phyloP scores from a whole-genome alignment of 768 basidiomycete species.

The Pulveroboletus frians region DNA sequence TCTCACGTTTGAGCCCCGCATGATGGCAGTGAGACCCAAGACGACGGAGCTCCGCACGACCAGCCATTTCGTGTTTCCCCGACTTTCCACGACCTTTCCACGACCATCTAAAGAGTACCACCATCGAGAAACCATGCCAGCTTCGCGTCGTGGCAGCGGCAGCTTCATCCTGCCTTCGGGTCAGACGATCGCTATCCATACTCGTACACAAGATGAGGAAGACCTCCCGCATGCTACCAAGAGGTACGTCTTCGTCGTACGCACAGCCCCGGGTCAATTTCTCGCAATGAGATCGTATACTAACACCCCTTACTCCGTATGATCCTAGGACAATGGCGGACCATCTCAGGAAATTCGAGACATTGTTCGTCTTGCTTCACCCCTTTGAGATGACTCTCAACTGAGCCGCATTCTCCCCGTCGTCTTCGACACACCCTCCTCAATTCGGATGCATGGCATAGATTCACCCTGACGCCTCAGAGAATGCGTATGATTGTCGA shows the following conservation, averaged over 20 bases:
- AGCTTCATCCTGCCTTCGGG: conserved; percentile 68
- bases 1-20: conserved; percentile 21
- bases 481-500: conserved; percentile 96
- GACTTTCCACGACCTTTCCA: conserved; percentile 16
- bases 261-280: neutral
- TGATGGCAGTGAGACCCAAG: neutral
- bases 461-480: conserved; percentile 84
- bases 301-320: conserved; percentile 3
- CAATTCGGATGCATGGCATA: conserved; percentile 22
- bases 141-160: conserved; percentile 74
- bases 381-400: neutral
- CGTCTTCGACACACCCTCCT: neutral
- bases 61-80: conserved; percentile 2
- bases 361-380: conserved; percentile 49
- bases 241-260: conserved; percentile 47
- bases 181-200: conserved; percentile 80
- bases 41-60: conserved; percentile 15
- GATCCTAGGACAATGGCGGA: conserved; percentile 80
- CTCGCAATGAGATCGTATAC: neutral
- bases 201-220: conserved; percentile 81
- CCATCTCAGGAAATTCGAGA: conserved; percentile 88
- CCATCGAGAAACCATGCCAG: conserved; percentile 43
- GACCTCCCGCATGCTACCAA: conserved; percentile 92
- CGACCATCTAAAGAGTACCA: neutral
- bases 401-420: conserved; percentile 3